A percentile compares a stretch with the other conserved stretches of the same genome.
phyloP scores from a whole-genome alignment of 179 eudicot species.

The Heliamphora ciliata region DNA sequence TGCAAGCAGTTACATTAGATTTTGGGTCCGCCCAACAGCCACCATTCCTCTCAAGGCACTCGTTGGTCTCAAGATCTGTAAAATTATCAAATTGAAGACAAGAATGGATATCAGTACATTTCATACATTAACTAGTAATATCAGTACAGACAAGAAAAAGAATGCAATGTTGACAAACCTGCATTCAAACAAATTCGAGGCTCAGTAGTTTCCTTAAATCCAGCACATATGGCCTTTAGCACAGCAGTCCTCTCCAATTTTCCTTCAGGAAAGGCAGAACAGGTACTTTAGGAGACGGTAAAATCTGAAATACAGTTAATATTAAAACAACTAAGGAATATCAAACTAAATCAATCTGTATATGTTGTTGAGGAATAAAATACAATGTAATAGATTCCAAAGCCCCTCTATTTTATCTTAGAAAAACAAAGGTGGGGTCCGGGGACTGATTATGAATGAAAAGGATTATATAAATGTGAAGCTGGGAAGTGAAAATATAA shows the following conservation, averaged over 20 bases:
- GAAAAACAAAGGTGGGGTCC: too few species aligned
- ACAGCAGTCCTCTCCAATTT: constrained; percentile 71
- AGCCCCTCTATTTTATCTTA: too few species aligned
- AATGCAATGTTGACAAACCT: constrained; percentile 29
- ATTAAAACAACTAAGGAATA: too few species aligned
- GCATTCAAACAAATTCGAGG: constrained; percentile 58
- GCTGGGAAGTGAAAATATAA: too few species aligned
- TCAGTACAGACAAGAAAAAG: background rate
- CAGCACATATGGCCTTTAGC: constrained; percentile 66
- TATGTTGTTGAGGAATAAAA: too few species aligned
- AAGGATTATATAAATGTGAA: too few species aligned
- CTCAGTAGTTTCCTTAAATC: constrained; percentile 63
- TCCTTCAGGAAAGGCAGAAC: constrained; percentile 31
- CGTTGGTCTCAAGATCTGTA: constrained; percentile 63
- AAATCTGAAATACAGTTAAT: background rate
- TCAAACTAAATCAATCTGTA: too few species aligned
- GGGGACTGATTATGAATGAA: too few species aligned
- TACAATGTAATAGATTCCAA: too few species aligned
- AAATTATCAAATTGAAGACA: background rate
- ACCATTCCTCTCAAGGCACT: constrained; percentile 62
- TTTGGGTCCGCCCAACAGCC: constrained; percentile 63
- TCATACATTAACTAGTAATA: background rate
- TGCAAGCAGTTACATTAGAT: constrained; percentile 56
- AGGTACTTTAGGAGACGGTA: constrained; percentile 3
- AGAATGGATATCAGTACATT: background rate